These are phyloP conservation scores for Coleophoma crateriformis DNA, from an alignment of 2,329 filamentous ascomycete genomes.

Conservation along the genomic window DNA sequence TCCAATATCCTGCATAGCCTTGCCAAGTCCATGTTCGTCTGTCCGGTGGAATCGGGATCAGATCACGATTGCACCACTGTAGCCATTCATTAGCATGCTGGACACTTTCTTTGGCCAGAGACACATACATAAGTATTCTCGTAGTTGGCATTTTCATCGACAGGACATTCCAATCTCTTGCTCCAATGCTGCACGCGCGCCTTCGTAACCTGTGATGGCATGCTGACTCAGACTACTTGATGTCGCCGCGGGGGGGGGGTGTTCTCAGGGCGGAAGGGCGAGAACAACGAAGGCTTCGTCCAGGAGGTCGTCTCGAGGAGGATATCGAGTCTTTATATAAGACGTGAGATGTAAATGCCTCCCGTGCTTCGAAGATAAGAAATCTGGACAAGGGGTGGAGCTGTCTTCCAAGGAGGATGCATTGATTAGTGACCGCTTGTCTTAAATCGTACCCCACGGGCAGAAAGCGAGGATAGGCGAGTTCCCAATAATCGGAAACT, in stretches of 20 bases:
- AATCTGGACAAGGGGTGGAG: too few species aligned
- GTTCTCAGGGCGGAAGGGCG: too few species aligned
- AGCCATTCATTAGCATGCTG: background rate
- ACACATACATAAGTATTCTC: conserved; percentile 16
- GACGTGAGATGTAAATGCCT: too few species aligned
- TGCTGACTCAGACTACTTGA: background rate
- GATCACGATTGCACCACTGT: conserved; percentile 17
- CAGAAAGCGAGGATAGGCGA: too few species aligned
- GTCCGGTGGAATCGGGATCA: conserved; percentile 16
- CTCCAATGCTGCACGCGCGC: conserved; percentile 12
- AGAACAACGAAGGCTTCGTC: too few species aligned
- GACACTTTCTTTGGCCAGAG: background rate
- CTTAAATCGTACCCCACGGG: too few species aligned
- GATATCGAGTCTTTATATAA: too few species aligned
- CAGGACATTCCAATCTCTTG: conserved; percentile 14
- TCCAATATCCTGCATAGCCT: conserved; percentile 25
- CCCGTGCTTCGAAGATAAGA: too few species aligned
- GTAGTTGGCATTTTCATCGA: conserved; percentile 17
- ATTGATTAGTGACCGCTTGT: too few species aligned
- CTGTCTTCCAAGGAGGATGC: too few species aligned
- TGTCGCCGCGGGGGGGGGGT: background rate
- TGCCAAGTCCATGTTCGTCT: conserved; percentile 25
- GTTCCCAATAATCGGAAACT: too few species aligned
- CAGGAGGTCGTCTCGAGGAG: too few species aligned
- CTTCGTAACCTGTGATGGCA: conserved; percentile 13